Evolutionary conservation across 164 flowering plant species (phyloP).

Genomic region (Piper longum): DNA sequence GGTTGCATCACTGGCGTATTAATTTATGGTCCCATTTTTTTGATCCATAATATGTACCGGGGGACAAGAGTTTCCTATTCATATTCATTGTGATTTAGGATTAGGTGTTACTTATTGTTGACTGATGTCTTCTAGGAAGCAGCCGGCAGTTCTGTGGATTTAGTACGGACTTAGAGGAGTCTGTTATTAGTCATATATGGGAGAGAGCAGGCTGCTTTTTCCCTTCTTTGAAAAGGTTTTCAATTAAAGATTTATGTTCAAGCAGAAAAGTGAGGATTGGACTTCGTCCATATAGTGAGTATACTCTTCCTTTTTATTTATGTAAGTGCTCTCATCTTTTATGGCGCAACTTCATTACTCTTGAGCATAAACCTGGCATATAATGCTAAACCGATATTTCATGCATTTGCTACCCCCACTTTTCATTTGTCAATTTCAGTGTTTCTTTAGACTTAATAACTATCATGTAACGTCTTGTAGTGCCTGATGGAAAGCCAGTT

Average conservation of each 20-base stretch:
- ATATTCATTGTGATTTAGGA: background rate
- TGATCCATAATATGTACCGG: background rate
- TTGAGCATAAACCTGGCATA: too few species aligned
- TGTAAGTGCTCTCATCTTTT: background rate
- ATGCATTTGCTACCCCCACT: too few species aligned
- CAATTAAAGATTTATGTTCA: slow-evolving; percentile 23
- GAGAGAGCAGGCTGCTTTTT: slow-evolving; percentile 56
- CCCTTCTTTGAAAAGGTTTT: slow-evolving; percentile 38
- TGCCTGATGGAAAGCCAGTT: slow-evolving; percentile 87
- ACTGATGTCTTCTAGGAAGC: slow-evolving; percentile 42
- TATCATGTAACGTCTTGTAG: slow-evolving; percentile 16
- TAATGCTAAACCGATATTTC: too few species aligned
- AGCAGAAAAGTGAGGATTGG: slow-evolving; percentile 62
- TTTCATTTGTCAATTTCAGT: background rate
- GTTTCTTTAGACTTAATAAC: background rate
- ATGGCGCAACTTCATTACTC: too few species aligned
- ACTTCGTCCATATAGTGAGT: slow-evolving; percentile 86
- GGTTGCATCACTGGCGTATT: background rate
- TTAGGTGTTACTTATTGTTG: background rate
- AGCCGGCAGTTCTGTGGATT: slow-evolving; percentile 88
- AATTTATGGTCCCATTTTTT: background rate
- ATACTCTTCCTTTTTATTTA: too few species aligned
- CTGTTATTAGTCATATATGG: slow-evolving; percentile 55
- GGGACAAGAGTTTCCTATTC: background rate
- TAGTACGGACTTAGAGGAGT: slow-evolving; percentile 38